phyloP scores from a whole-genome alignment of 345 rosid genomes.

The Pugionium dolabratum region DNA sequence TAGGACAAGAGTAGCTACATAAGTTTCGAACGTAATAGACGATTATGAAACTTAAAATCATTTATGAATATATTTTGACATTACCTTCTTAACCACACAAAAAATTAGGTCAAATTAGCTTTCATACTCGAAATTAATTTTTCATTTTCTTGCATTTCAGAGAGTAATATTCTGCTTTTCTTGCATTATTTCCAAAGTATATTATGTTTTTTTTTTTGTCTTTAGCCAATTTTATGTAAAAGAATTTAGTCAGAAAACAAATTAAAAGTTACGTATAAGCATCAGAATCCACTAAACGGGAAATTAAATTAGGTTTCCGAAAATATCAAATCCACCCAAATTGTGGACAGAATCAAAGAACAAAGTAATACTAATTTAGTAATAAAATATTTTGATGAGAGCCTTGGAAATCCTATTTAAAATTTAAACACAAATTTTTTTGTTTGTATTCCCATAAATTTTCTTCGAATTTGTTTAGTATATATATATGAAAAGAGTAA shows the following conservation, averaged over 20 bases:
- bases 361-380: conserved; percentile 14
- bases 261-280: neutral
- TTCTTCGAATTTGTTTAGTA: no score
- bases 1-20: conserved; percentile 16
- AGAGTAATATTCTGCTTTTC: no score
- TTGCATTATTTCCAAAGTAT: no score
- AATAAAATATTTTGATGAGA: neutral
- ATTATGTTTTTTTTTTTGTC: no score
- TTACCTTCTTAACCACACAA: neutral
- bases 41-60: neutral
- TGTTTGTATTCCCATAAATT: no score
- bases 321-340: conserved; percentile 35
- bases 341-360: conserved; percentile 16
- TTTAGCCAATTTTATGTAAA: no score
- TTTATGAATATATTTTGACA: neutral
- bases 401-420: conserved; percentile 19
- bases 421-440: no score
- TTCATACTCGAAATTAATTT: no score
- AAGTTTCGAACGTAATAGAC: neutral
- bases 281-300: conserved; percentile 29
- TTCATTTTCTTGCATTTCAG: no score
- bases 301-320: conserved; percentile 18
- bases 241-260: no score
- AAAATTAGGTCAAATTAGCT: no score
- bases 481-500: no score